phyloP scores from a whole-genome alignment of 345 rosid species.

The Toxicodendron radicans region DNA sequence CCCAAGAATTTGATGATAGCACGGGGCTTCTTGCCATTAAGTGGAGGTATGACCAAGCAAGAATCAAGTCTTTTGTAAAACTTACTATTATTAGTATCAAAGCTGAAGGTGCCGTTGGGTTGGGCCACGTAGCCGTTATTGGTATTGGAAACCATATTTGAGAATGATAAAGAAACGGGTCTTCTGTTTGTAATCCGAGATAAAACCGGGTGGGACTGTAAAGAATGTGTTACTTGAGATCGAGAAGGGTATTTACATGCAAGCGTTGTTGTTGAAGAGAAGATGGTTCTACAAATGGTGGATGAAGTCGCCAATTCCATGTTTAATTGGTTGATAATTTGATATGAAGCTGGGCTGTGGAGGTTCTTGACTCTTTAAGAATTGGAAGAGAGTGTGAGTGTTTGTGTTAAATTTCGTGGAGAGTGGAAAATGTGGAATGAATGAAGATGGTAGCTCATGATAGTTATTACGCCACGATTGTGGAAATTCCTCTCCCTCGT shows the following conservation, averaged over 20 bases:
- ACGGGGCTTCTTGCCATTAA: constrained; percentile 48
- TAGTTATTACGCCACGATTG: constrained; percentile 39
- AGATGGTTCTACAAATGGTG: not conserved
- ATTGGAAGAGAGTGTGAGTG: not conserved
- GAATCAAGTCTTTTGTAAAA: constrained; percentile 52
- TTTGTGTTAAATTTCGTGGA: not conserved
- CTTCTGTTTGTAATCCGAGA: not conserved
- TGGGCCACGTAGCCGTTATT: constrained; percentile 38
- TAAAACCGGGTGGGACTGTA: not conserved
- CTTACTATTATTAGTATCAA: constrained; percentile 27
- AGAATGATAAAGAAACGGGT: not conserved
- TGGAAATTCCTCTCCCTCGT: not conserved
- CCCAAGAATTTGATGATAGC: constrained; percentile 85
- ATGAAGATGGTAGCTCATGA: constrained; percentile 9
- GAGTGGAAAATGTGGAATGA: not conserved
- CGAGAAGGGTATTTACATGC: not conserved
- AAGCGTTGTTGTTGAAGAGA: not conserved
- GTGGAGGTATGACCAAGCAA: constrained; percentile 67
- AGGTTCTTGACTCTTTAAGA: not conserved
- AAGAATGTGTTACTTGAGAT: not conserved
- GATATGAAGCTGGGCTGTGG: not conserved
- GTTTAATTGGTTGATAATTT: not conserved
- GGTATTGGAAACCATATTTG: not conserved
- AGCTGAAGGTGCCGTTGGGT: not conserved
- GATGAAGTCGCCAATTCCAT: constrained; percentile 12